These are phyloP conservation scores for Penstemon newberryi DNA, from an alignment of 257 asterid genomes.

Conservation along the genomic window DNA sequence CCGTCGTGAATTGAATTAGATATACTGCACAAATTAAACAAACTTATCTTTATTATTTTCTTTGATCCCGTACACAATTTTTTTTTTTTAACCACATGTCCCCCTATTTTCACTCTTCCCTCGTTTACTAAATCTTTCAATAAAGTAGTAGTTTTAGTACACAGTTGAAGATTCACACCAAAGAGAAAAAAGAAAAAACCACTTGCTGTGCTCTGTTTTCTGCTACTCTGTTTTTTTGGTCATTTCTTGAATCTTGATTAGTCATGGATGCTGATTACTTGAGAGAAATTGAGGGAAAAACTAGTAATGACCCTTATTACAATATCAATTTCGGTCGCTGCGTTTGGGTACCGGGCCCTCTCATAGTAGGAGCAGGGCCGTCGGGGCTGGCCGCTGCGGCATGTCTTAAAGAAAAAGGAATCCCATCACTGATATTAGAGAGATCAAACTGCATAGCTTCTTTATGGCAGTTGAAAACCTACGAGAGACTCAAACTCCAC, in stretches of 20 bases:
- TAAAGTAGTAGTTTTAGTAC: constrained; percentile 4
- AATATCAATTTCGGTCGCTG: constrained; percentile 20
- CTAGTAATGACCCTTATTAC: constrained; percentile 51
- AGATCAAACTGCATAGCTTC: constrained; percentile 82
- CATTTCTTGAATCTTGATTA: constrained; percentile 4
- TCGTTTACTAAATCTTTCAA: constrained; percentile 14
- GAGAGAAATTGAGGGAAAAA: constrained; percentile 62
- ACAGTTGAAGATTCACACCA: constrained; percentile 9
- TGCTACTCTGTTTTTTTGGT: background rate
- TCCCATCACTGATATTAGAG: constrained; percentile 64
- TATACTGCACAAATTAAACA: background rate
- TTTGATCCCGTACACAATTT: background rate
- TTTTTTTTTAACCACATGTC: constrained; percentile 3
- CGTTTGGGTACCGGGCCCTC: constrained; percentile 55
- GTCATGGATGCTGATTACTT: constrained; percentile 33
- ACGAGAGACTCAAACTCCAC: constrained; percentile 80
- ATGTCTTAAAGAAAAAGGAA: constrained; percentile 52
- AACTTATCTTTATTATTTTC: constrained; percentile 18
- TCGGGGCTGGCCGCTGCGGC: constrained; percentile 86
- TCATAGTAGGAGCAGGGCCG: constrained; percentile 86
- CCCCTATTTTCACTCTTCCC: constrained; percentile 17
- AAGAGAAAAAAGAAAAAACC: background rate
- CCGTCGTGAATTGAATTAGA: no score
- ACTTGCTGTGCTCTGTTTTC: background rate
- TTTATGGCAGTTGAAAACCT: constrained; percentile 79